Base-by-base conservation (phyloP, 345 rosid genomes). In the Mercurialis annua region DNA sequence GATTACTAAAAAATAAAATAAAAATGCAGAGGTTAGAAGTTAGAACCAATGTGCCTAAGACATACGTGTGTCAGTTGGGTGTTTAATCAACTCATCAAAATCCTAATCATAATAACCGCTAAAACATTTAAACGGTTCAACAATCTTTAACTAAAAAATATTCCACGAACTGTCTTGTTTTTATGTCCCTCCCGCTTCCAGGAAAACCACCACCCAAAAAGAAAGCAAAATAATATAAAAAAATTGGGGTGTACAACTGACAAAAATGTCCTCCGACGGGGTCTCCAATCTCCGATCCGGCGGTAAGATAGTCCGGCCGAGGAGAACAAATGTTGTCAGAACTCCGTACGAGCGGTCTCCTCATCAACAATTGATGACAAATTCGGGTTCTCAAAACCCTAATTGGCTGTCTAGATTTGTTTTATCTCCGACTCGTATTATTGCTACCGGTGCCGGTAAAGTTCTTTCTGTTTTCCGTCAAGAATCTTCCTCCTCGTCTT, bases 371-470 rank as follows among this genome's bases (percentile, higher is more conserved):
- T 31, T 63, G 14, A 68, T 50, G 6, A 60, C 73, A 67, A 75
- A 53, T 68, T 58, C 78, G 21, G 76, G 50, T 49, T 70, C 68
- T 20, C 76, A 78, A 73, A 85, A 81, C 90, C 94, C 92, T 82
- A 90, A 81, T 79, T 93, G 98, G 98, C 79, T 93, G 64, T 86
- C 97, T 65, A 85, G 80, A 67, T 81, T 84, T 73, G 70, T 92
- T 72, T 76, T 76, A 43, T 83, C 86, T 29, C 98, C 97, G 3
- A 85, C 98, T 62, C 92, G 88, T 60, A 57, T 81, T 64, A 81
- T 90, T 76, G 96, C 90, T 59, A 76, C 87, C 60, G 88, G 97
- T 62, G 90, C 97, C 40, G 92, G 88, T 0, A 85, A 83, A 78
- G 76, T 86, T 46, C 74, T 93, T 24, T 80, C 96, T 20, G 92